A percentile compares a stretch with the other conserved stretches of the same genome.
phyloP scores from a whole-genome alignment of 1,139 yeast genomes.

The Candida frijolesensis region DNA sequence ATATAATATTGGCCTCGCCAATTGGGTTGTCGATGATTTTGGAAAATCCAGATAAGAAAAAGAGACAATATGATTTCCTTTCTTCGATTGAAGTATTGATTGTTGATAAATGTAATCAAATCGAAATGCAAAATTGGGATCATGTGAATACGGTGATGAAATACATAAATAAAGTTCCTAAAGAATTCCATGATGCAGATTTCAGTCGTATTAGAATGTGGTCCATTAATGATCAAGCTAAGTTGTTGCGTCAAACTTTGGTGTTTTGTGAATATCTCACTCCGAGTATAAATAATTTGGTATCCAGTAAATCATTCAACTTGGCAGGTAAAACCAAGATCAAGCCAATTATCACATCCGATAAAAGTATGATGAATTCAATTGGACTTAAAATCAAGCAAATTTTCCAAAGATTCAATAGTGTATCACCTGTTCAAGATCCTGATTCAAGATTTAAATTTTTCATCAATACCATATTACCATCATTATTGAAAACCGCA shows the following conservation, averaged over 20 bases:
- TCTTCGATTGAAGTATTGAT: conserved; percentile 84
- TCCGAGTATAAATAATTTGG: conserved; percentile 74
- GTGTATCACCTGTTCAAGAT: conserved; percentile 59
- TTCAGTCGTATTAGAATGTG: conserved; percentile 91
- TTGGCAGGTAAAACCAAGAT: conserved; percentile 67
- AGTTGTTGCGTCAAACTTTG: conserved; percentile 73
- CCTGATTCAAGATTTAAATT: conserved; percentile 81
- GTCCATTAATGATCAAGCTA: conserved; percentile 86
- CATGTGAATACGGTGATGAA: conserved; percentile 74
- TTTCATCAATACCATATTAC: conserved; percentile 73
- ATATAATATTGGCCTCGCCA: conserved; percentile 88
- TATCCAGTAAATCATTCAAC: conserved; percentile 61
- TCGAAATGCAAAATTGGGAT: conserved; percentile 94
- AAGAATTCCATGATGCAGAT: conserved; percentile 79
- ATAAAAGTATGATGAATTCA: conserved; percentile 51
- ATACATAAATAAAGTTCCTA: conserved; percentile 75
- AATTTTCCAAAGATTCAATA: conserved; percentile 69
- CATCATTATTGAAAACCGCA: conserved; percentile 60
- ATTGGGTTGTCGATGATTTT: conserved; percentile 83
- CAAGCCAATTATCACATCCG: conserved; percentile 38
- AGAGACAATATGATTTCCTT: conserved; percentile 68
- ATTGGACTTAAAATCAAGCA: conserved; percentile 66
- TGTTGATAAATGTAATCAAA: conserved; percentile 81
- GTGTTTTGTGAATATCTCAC: conserved; percentile 73
- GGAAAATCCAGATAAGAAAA: conserved; percentile 62